Percentiles rank a stretch among this genome's conserved stretches.
phyloP scores from a whole-genome alignment of 306 rosid genomes.

The Elaeagnus macrophylla region DNA sequence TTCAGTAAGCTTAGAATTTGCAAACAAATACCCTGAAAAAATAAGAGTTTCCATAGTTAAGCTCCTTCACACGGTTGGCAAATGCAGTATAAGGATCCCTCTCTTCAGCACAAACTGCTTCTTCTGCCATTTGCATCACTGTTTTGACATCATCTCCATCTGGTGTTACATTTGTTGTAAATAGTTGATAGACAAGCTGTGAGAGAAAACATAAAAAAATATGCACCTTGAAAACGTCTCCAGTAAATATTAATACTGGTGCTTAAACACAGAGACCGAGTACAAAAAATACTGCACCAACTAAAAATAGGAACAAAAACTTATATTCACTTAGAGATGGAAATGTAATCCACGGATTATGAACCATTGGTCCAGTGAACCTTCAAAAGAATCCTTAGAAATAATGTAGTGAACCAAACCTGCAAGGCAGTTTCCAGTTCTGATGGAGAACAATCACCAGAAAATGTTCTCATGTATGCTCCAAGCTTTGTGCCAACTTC shows the following conservation, averaged over 20 bases:
- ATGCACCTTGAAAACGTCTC: constrained; percentile 5
- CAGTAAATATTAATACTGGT: not conserved
- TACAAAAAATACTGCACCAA: not conserved
- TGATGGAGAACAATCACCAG: constrained; percentile 90
- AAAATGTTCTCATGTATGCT: constrained; percentile 92
- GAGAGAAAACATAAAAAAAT: constrained; percentile 19
- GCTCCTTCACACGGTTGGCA: constrained; percentile 95
- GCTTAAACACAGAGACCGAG: constrained; percentile 1
- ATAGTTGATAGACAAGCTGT: constrained; percentile 94
- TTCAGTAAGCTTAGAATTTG: constrained; percentile 15
- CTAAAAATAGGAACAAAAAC: constrained; percentile 12
- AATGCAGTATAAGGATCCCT: constrained; percentile 91
- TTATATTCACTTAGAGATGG: not conserved
- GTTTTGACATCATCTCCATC: constrained; percentile 80
- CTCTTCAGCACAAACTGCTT: constrained; percentile 89
- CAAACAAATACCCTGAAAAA: constrained; percentile 66
- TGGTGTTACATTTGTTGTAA: constrained; percentile 67
- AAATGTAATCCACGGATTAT: not conserved
- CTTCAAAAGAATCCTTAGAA: not conserved
- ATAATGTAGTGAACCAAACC: constrained; percentile 42
- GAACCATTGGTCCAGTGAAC: not conserved
- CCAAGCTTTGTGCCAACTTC: constrained; percentile 91
- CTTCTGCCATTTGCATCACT: constrained; percentile 99
- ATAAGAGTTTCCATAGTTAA: constrained; percentile 90
- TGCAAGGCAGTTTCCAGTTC: constrained; percentile 97